Percentiles rank a stretch among this genome's conserved stretches.
phyloP scores from a whole-genome alignment of 495 filamentous ascomycete genomes.

The Astrocystis sublimbata region DNA sequence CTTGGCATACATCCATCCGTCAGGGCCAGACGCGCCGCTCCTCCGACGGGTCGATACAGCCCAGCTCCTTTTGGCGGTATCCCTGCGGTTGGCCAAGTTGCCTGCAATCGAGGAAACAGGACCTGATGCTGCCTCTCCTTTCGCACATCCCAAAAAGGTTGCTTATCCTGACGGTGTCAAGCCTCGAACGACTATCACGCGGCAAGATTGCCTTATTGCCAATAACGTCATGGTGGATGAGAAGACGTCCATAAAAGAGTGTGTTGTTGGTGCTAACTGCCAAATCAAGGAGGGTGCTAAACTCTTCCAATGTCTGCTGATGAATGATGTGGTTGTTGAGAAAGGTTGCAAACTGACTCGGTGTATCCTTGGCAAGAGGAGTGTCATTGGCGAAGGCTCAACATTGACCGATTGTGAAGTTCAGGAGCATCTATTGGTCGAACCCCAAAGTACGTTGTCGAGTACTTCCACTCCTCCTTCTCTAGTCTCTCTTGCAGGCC shows the following conservation, averaged over 20 bases:
- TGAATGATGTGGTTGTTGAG: constrained; percentile 85
- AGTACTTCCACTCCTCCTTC: neutral
- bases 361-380: constrained; percentile 76
- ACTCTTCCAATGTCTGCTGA: constrained; percentile 77
- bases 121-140: constrained; percentile 60
- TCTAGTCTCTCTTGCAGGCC: neutral
- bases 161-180: constrained; percentile 77
- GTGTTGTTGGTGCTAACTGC: constrained; percentile 81
- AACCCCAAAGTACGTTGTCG: constrained; percentile 67
- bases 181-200: constrained; percentile 71
- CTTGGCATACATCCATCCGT: constrained; percentile 73
- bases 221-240: constrained; percentile 84
- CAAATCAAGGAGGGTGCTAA: constrained; percentile 79
- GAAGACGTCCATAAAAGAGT: constrained; percentile 83
- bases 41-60: constrained; percentile 87
- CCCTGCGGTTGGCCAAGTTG: constrained; percentile 80
- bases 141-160: constrained; percentile 75
- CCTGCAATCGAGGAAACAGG: constrained; percentile 66
- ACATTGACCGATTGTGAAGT: constrained; percentile 85
- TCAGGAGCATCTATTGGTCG: constrained; percentile 80
- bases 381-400: constrained; percentile 73
- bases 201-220: constrained; percentile 73
- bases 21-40: constrained; percentile 48
- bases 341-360: constrained; percentile 74
- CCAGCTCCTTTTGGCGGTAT: constrained; percentile 73